phyloP scores from a whole-genome alignment of 345 rosid species.

The Zanthoxylum bungeanum region DNA sequence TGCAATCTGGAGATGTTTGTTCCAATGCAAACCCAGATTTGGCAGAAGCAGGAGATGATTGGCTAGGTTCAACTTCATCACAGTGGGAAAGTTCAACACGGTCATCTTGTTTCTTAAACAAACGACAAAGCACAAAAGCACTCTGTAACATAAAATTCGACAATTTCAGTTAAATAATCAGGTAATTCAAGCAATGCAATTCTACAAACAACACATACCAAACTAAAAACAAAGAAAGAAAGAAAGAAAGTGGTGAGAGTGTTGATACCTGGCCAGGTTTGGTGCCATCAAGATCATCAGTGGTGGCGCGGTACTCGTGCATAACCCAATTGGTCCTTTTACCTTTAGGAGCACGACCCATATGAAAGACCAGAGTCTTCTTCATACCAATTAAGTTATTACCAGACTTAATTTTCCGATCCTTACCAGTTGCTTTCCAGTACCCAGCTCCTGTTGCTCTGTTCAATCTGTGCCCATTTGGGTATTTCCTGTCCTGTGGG shows the following conservation, averaged over 20 bases:
- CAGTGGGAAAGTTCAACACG: constrained; percentile 28
- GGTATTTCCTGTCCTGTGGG: constrained; percentile 86
- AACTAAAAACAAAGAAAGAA: too few relatives aligned
- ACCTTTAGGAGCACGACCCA: constrained; percentile 83
- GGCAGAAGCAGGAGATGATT: constrained; percentile 30
- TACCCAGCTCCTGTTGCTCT: constrained; percentile 78
- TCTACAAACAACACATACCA: too few relatives aligned
- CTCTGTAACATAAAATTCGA: constrained; percentile 47
- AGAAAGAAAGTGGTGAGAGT: too few relatives aligned
- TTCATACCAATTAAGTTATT: constrained; percentile 67
- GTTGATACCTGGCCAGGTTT: constrained; percentile 80
- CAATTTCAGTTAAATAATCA: too few relatives aligned
- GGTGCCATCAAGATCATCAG: constrained; percentile 62
- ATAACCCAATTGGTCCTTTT: constrained; percentile 79
- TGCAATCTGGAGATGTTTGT: constrained; percentile 27
- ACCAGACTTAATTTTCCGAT: constrained; percentile 63
- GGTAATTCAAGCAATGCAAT: too few relatives aligned
- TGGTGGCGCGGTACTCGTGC: constrained; percentile 86
- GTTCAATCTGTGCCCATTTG: constrained; percentile 73
- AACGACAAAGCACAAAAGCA: constrained; percentile 60
- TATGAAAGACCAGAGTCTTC: constrained; percentile 86
- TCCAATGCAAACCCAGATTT: constrained; percentile 23
- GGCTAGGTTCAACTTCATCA: constrained; percentile 38
- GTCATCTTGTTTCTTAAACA: constrained; percentile 67
- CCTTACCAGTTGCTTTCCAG: constrained; percentile 97